A percentile compares a stretch with the other conserved stretches of the same genome.
Conservation (phyloP, 345 rosid species). For the Citrus maxima region DNA sequence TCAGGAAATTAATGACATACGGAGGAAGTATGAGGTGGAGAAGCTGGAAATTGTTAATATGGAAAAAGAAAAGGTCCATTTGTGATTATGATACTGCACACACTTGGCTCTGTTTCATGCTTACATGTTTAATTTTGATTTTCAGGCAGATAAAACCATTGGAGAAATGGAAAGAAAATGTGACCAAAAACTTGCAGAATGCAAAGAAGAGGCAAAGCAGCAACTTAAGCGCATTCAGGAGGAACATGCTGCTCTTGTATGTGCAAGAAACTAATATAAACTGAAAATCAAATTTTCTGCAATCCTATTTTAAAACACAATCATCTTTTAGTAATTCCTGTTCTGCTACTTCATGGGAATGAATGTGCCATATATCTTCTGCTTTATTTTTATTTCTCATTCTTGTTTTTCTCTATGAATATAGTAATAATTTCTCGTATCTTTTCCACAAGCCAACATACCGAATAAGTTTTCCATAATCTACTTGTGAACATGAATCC, state of each 20-base stretch:
- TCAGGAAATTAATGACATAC: conserved; percentile 85
- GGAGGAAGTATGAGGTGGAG: conserved; percentile 81
- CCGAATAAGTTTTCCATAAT: not conserved
- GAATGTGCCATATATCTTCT: not conserved
- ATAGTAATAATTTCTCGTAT: not conserved
- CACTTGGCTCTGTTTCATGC: conserved; percentile 9
- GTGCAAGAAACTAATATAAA: conserved; percentile 22
- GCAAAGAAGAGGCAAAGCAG: conserved; percentile 55
- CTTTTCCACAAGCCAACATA: not conserved
- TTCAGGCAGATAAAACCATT: conserved; percentile 55
- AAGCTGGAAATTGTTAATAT: conserved; percentile 56
- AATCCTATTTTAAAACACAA: not conserved
- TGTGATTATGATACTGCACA: conserved; percentile 7
- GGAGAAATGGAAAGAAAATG: conserved; percentile 52
- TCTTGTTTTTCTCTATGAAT: not conserved
- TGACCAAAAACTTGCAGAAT: conserved; percentile 48
- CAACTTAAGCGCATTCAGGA: conserved; percentile 44
- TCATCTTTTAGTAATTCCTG: not conserved
- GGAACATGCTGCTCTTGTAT: conserved; percentile 72
- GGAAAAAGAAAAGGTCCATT: conserved; percentile 66
- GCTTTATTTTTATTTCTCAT: not conserved
- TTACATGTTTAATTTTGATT: conserved; percentile 21
- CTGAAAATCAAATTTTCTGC: conserved; percentile 13
- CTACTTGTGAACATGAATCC: not conserved
- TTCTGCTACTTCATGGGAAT: not conserved